Evolutionary conservation across 192 early-diverging fungal genomes (phyloP).

Genomic region (Entomortierella beljakovae): DNA sequence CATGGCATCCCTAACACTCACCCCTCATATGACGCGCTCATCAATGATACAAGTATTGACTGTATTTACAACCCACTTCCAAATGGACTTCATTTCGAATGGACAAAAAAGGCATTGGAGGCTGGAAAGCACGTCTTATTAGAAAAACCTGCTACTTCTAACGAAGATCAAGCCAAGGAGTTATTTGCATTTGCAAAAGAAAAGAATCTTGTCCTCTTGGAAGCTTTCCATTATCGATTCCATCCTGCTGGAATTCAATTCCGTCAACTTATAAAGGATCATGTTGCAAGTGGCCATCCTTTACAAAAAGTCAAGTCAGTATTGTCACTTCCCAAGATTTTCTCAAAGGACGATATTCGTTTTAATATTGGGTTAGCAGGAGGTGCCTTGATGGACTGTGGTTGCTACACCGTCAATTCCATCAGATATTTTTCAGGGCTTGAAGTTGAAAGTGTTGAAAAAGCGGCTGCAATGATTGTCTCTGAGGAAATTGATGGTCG

Average conservation of each 20-base stretch:
- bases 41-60: constrained; percentile 59
- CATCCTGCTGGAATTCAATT: constrained; percentile 52
- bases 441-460: constrained; percentile 35
- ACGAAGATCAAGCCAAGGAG: constrained; percentile 42
- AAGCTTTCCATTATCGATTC: constrained; percentile 58
- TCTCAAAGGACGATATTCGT: constrained; percentile 42
- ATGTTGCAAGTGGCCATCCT: constrained; percentile 22
- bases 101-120: constrained; percentile 58
- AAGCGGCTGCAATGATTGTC: constrained; percentile 19
- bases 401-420: constrained; percentile 47
- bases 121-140: constrained; percentile 71
- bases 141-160: constrained; percentile 57
- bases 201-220: constrained; percentile 53
- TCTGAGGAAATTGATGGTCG: constrained; percentile 38
- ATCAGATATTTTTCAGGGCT: constrained; percentile 42
- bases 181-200: constrained; percentile 39
- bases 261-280: constrained; percentile 16
- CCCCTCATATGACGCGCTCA: constrained; percentile 59
- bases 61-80: constrained; percentile 70
- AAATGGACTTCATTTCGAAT: constrained; percentile 62
- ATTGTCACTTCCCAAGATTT: constrained; percentile 15
- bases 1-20: constrained; percentile 61
- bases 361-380: constrained; percentile 49
- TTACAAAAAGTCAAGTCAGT: constrained; percentile 1
- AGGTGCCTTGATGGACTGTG: constrained; percentile 41